Base-by-base conservation (phyloP, 176 grass and related monocot genomes). In the Triticum monococcum region DNA sequence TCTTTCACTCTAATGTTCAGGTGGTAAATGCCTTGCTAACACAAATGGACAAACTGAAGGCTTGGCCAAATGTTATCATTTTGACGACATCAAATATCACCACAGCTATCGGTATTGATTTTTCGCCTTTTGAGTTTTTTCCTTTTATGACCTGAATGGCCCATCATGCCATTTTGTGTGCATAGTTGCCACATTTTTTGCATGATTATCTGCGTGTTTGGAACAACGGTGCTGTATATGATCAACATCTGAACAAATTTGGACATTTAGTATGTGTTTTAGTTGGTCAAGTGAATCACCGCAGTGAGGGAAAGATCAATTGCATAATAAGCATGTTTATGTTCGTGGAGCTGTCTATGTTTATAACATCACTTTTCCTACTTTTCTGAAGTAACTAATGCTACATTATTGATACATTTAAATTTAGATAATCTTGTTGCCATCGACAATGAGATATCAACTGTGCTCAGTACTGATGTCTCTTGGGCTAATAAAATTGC, bases 81-180 rank as follows among this genome's bases (percentile, higher is more conserved):
- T 84, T 99, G 76, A 99, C 97, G 69, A 99, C 97, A 88, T 99
- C 97, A 81, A 99, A 99, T 83, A 99, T 99, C 63, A 99, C 97
- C 32, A 90, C 97, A 87, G 97, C 97, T 59, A 99, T 99, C 25
- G 97, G 97, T 99, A 96, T 46, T 74, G 1, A 28, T 90, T 90
- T 76, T 66, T 80, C 78, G 17, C 79, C 46, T 43, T 80, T 68
- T 84, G 78, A 52, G 14, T 43, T 43, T 16, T 46, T 66, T 17
- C 70, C 33, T 79, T 63, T 86, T 64, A 52, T 78, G 17, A 2
- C 74, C 74, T 78, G 18, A 60, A 60, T 72, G 5, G 35, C 54
- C 23, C 37, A 62, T 28, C 23, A 11, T 52, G 41, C 18, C 30
- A 68, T 78, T 20, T 52, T 37, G 32, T 86, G 13, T 26, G 46